Evolutionary conservation across 208 protist species (phyloP).

Genomic region (Herpetomonas samuelpessoai): DNA sequence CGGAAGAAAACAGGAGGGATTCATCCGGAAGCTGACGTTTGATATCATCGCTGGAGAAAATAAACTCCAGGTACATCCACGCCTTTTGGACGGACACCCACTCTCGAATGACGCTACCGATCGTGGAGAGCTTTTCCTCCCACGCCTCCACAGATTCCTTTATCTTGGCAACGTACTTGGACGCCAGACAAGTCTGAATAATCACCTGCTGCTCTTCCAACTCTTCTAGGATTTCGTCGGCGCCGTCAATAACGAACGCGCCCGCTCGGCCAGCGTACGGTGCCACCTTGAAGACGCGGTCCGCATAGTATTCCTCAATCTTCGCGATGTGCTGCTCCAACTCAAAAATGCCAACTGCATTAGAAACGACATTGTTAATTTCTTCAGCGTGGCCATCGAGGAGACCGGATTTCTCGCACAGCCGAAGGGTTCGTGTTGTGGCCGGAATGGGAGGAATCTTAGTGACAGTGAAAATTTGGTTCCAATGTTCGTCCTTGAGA

Average conservation of each 20-base stretch:
- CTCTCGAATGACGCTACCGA: slow-evolving; percentile 88
- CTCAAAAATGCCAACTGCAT: slow-evolving; percentile 85
- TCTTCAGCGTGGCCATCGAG: slow-evolving; percentile 42
- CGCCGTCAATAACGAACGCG: slow-evolving; percentile 80
- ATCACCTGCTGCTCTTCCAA: slow-evolving; percentile 89
- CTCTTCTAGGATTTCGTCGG: slow-evolving; percentile 84
- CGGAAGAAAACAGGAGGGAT: slow-evolving; percentile 74
- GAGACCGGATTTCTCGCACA: slow-evolving; percentile 33
- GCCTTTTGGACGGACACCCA: slow-evolving; percentile 94
- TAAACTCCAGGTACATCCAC: slow-evolving; percentile 98
- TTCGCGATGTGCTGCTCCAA: slow-evolving; percentile 83
- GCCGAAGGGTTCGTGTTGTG: slow-evolving; percentile 41
- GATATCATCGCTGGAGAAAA: slow-evolving; percentile 97
- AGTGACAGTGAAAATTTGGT: slow-evolving; percentile 69
- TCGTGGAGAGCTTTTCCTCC: slow-evolving; percentile 72
- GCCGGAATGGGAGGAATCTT: slow-evolving; percentile 32
- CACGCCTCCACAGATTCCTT: slow-evolving; percentile 69
- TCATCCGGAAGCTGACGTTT: slow-evolving; percentile 92
- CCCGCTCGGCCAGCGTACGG: slow-evolving; percentile 71
- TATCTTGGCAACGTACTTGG: slow-evolving; percentile 69
- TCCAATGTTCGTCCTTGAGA: slow-evolving; percentile 78
- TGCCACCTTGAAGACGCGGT: slow-evolving; percentile 50
- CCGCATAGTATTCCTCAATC: slow-evolving; percentile 80
- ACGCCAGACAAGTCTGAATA: slow-evolving; percentile 84
- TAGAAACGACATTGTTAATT: slow-evolving; percentile 81